phyloP scores from a whole-genome alignment of 2,329 filamentous ascomycete species.

The Xylaria polymorpha region DNA sequence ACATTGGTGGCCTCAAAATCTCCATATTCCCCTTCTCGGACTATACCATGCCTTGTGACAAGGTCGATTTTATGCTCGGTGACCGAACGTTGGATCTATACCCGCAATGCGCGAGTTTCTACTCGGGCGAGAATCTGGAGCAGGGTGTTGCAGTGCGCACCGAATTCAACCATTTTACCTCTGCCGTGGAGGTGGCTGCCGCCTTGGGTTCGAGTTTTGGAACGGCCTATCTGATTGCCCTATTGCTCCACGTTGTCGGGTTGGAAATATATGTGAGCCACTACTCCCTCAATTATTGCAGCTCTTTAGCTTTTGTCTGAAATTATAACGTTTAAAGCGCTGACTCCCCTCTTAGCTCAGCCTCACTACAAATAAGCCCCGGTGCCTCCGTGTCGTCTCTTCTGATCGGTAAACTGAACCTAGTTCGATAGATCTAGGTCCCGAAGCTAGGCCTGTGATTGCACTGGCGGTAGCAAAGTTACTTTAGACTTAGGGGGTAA shows the following conservation, averaged over 20 bases:
- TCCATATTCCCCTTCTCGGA: constrained; percentile 42
- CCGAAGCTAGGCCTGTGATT: too few species aligned
- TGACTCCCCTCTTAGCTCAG: too few species aligned
- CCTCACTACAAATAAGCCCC: background rate
- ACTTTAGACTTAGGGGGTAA: too few species aligned
- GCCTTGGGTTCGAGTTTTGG: constrained; percentile 63
- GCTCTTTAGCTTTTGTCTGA: too few species aligned
- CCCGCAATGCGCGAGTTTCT: constrained; percentile 58
- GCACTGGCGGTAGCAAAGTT: too few species aligned
- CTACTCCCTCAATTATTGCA: constrained; percentile 13
- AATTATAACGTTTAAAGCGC: too few species aligned
- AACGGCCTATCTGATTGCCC: constrained; percentile 63
- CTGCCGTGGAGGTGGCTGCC: constrained; percentile 53
- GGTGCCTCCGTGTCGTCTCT: background rate
- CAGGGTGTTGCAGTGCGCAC: constrained; percentile 50
- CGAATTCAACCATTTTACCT: constrained; percentile 48
- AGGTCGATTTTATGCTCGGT: constrained; percentile 58
- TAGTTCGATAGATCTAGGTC: too few species aligned
- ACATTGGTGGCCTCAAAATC: constrained; percentile 51
- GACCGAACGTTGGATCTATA: constrained; percentile 52
- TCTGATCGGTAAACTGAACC: too few species aligned
- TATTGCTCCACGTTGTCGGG: constrained; percentile 62
- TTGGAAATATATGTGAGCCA: constrained; percentile 60
- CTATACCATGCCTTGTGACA: constrained; percentile 56
- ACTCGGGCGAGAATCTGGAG: constrained; percentile 44